These are phyloP conservation scores for Pterulicium gracile DNA, from an alignment of 1,284 basidiomycete genomes.

Conservation along the genomic window DNA sequence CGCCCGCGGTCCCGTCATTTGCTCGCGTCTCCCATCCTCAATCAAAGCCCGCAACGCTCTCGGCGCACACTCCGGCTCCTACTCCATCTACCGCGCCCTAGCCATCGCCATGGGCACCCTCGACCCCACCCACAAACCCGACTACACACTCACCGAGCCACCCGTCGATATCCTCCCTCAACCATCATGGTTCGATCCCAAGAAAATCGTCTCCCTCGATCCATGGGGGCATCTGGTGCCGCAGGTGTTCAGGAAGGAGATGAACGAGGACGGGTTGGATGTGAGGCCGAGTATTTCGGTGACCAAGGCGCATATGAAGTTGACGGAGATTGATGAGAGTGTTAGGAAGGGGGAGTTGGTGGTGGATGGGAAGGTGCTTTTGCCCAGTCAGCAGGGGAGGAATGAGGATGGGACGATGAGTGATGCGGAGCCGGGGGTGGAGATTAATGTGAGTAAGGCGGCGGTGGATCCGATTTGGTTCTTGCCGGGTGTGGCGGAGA, in stretches of 20 bases:
- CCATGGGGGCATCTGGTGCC: conserved; percentile 92
- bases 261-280: conserved; percentile 54
- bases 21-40: conserved; percentile 74
- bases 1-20: conserved; percentile 80
- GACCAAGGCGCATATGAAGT: conserved; percentile 82
- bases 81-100: conserved; percentile 91
- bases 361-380: conserved; percentile 79
- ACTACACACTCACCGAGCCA: conserved; percentile 39
- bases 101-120: conserved; percentile 88
- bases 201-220: conserved; percentile 90
- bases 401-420: conserved; percentile 54
- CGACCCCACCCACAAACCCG: conserved; percentile 76
- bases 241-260: conserved; percentile 62
- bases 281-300: conserved; percentile 87
- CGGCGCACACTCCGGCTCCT: conserved; percentile 89
- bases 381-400: conserved; percentile 46
- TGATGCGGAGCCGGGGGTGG: conserved; percentile 68
- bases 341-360: conserved; percentile 64
- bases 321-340: conserved; percentile 83
- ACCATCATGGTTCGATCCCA: conserved; percentile 69
- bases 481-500: conserved; percentile 84
- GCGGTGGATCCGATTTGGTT: conserved; percentile 93
- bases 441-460: conserved; percentile 81
- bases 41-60: conserved; percentile 91
- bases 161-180: conserved; percentile 78